These are phyloP conservation scores for Fusarium subtropicale DNA, from an alignment of 2,329 filamentous ascomycete species.

Conservation along the genomic window DNA sequence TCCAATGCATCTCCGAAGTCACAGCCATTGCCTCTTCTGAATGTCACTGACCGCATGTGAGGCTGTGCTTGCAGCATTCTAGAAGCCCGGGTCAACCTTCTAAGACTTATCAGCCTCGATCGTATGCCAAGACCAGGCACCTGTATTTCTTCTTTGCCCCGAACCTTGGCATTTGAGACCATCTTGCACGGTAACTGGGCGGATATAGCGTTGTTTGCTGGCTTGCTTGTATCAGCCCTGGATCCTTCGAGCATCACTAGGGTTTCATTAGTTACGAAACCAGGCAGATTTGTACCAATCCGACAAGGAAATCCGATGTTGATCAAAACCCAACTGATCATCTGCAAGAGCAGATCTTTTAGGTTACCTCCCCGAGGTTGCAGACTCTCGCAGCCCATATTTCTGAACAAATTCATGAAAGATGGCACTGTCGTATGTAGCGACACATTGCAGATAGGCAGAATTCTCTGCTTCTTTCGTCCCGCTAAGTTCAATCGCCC, in stretches of 20 bases:
- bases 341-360: background rate
- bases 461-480: background rate
- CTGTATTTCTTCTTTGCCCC: background rate
- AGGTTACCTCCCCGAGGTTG: background rate
- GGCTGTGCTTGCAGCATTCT: background rate
- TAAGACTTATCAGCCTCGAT: background rate
- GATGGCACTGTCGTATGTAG: conserved; percentile 10
- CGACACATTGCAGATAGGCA: conserved; percentile 9
- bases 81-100: background rate
- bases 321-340: background rate
- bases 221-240: background rate
- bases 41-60: background rate
- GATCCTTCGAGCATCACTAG: background rate
- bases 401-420: conserved; percentile 13
- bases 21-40: background rate
- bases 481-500: conserved; percentile 3
- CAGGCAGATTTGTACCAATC: background rate
- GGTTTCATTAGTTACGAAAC: background rate
- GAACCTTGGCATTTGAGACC: background rate
- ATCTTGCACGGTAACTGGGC: background rate
- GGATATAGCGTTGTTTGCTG: background rate
- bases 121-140: background rate
- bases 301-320: background rate
- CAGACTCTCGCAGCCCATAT: background rate
- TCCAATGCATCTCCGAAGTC: background rate